Evolutionary conservation across 73 alveolate genomes (phyloP).

Genomic region (Paramecium caudatum): DNA sequence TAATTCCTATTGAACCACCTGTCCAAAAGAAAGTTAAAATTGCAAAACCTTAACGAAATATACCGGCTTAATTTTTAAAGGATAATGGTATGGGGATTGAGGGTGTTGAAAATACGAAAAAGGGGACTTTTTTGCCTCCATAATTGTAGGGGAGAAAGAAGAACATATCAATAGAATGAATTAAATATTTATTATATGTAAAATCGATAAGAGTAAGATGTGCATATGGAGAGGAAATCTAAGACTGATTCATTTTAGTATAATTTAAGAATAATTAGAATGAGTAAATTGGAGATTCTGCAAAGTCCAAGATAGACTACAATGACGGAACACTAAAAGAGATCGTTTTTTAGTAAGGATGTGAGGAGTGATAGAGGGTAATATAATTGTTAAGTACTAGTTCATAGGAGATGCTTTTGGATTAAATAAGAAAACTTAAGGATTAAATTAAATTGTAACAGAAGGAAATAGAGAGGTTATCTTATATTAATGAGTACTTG

Average conservation of each 20-base stretch:
- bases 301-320: neutral
- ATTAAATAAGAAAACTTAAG: constrained; percentile 4
- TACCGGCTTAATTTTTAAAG: too few species aligned
- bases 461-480: constrained; percentile 38
- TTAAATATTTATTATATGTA: neutral
- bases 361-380: neutral
- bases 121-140: too few species aligned
- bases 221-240: neutral
- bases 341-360: constrained; percentile 6
- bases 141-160: neutral
- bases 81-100: too few species aligned
- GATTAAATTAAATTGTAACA: neutral
- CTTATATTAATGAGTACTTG: constrained; percentile 25
- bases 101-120: too few species aligned
- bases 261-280: neutral
- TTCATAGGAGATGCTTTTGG: neutral
- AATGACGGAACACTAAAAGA: neutral
- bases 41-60: neutral
- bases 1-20: neutral
- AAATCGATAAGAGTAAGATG: neutral
- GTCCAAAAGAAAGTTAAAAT: neutral
- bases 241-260: neutral
- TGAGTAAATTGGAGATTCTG: constrained; percentile 30
- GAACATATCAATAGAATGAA: neutral
- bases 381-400: neutral